Evolutionary conservation across 2,329 filamentous ascomycete species (phyloP).

Genomic region (Claviceps humidiphila): DNA sequence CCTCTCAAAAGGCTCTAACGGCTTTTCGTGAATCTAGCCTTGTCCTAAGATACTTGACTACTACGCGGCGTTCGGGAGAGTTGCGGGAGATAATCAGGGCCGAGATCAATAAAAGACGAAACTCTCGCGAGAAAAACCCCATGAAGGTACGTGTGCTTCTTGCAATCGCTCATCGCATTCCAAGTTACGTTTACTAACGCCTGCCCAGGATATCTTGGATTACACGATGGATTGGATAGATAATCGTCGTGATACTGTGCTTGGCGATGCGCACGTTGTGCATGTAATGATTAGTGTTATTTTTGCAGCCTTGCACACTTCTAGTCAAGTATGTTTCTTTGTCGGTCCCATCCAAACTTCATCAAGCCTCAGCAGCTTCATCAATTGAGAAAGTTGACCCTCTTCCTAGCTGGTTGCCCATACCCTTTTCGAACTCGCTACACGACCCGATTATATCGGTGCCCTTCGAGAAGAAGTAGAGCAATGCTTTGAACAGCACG

Average conservation of each 20-base stretch:
- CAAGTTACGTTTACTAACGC: neutral
- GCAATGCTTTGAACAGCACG: conserved; percentile 5
- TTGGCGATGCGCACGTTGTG: conserved; percentile 4
- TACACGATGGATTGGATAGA: conserved; percentile 7
- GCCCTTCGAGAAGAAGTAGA: conserved; percentile 6
- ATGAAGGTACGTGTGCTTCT: conserved; percentile 4
- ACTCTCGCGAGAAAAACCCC: neutral
- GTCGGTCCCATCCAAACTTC: too few relatives aligned
- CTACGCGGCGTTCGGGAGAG: conserved; percentile 1
- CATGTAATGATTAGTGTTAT: conserved; percentile 7
- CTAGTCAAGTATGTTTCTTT: conserved; percentile 6
- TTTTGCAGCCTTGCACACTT: conserved; percentile 8
- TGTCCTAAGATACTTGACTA: conserved; percentile 2
- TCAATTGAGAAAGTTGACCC: neutral
- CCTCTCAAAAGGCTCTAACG: neutral
- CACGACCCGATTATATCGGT: conserved; percentile 5
- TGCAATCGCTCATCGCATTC: too few relatives aligned
- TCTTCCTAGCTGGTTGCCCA: neutral
- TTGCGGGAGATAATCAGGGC: conserved; percentile 1
- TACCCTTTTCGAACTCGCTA: conserved; percentile 8
- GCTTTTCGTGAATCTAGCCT: neutral
- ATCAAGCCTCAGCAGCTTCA: neutral
- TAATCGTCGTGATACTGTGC: neutral
- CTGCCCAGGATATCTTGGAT: conserved; percentile 7
- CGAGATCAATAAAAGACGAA: conserved; percentile 5